Conservation (phyloP, 345 rosid genomes). For the Turnera subulata region DNA sequence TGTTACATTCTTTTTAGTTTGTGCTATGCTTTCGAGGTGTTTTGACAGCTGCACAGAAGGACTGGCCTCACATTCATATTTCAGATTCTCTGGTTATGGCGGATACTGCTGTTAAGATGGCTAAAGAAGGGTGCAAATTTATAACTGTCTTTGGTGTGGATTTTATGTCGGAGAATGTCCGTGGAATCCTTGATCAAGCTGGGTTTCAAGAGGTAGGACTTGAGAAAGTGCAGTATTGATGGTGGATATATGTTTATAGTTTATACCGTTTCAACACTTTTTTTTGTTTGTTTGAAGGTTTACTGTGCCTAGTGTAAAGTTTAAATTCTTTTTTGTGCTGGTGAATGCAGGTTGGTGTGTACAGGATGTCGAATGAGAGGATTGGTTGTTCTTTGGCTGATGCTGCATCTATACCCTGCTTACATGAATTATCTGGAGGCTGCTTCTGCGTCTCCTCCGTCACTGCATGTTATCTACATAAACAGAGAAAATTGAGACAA, state of each 20-base stretch:
- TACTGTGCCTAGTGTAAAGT: no score
- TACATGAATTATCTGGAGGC: conserved; percentile 71
- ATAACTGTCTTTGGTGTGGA: conserved; percentile 92
- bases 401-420: conserved; percentile 83
- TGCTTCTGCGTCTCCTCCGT: conserved; percentile 62
- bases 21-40: no score
- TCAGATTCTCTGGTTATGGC: conserved; percentile 99
- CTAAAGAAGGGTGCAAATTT: conserved; percentile 82
- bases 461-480: conserved; percentile 85
- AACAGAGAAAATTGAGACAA: conserved; percentile 92
- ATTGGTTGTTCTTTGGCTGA: conserved; percentile 98
- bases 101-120: conserved; percentile 91
- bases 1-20: no score
- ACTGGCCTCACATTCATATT: conserved; percentile 89
- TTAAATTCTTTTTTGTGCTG: no score
- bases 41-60: conserved; percentile 83
- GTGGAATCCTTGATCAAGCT: conserved; percentile 95
- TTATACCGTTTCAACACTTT: no score
- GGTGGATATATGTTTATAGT: no score
- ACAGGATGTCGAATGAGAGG: conserved; percentile 84
- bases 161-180: conserved; percentile 97
- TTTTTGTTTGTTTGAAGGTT: no score
- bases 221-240: not conserved
- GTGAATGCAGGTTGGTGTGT: conserved; percentile 70
- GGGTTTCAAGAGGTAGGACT: conserved; percentile 62